Evolutionary conservation across 208 protist genomes (phyloP).

Genomic region (Trypanosoma caninum): DNA sequence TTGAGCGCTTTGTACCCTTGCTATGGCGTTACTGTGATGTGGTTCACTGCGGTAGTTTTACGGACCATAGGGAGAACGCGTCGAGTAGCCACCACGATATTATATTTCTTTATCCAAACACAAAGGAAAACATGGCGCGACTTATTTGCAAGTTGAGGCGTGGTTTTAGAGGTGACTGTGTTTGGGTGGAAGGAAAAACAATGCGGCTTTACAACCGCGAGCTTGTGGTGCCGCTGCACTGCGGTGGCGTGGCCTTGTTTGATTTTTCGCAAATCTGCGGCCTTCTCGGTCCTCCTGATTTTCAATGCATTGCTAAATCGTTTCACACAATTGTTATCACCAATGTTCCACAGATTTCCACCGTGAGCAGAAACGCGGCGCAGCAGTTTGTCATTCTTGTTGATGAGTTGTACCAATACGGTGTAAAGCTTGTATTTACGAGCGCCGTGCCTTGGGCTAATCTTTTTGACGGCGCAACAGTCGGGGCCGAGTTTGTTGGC

Average conservation of each 20-base stretch:
- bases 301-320: conserved; percentile 57
- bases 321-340: conserved; percentile 83
- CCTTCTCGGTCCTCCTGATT: conserved; percentile 58
- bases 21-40: conserved; percentile 66
- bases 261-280: conserved; percentile 81
- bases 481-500: conserved; percentile 3
- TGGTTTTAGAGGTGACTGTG: conserved; percentile 25
- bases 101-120: conserved; percentile 67
- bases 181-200: conserved; percentile 44
- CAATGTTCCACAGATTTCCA: conserved; percentile 73
- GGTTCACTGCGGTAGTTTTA: conserved; percentile 41
- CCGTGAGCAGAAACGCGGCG: conserved; percentile 51
- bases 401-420: conserved; percentile 88
- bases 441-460: conserved; percentile 64
- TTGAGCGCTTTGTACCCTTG: conserved; percentile 55
- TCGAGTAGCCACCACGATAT: conserved; percentile 38
- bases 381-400: conserved; percentile 86
- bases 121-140: conserved; percentile 32
- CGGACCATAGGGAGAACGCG: conserved; percentile 55
- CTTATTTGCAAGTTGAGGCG: conserved; percentile 56
- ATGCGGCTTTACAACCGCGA: conserved; percentile 68
- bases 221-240: conserved; percentile 61
- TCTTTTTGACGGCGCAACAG: conserved; percentile 33
- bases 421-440: conserved; percentile 86
- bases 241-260: conserved; percentile 69